Evolutionary conservation across 441 rosid genomes (phyloP), one percentile per base, ranked within the genome.

Genomic region (Brassica hybrid): DNA sequence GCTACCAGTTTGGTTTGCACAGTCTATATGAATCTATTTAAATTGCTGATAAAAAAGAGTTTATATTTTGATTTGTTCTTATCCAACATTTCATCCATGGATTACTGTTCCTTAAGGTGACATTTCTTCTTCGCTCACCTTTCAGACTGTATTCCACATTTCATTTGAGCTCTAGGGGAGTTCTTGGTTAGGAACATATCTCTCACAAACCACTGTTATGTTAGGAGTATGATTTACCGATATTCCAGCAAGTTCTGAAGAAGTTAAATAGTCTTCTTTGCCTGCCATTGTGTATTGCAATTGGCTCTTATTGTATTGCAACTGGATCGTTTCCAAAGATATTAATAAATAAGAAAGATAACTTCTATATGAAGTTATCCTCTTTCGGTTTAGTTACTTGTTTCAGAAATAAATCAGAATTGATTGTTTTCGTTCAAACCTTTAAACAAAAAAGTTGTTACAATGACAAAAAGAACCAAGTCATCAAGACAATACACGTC

Each of bases 401-500:
- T 59, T 61, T 25, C n/a, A 12, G 21, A 0, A 48, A 27, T 5
- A 45, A 63, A 18, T 12, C 6, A 62, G n/a, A n/a, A 50, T 50
- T 45, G 14, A 21, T 52, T 63, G 19, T 69, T 69, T 63, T 25
- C 36, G 30, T 43, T 36, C 62, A 73, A 78, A 61, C 58, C 36
- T 1, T 30, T 30, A 30, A 30, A 30, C 34, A 5, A 14, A 13
- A 72, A 32, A 38, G 3, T 16, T 0, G 69, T 18, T 10, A 73
- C 65, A 78, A 66, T 48, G 38, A 4, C 13, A 67, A 61, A 36
- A 38, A 10, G 16, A 67, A 17, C 69, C 0, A 62, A 73, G 48
- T 67, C 59, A 67, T 50, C 6, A 78, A 67, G 50, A 23, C 27
- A 72, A 67, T 52, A 61, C 58, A 67, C 38, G 74, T 73, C 50